These are phyloP conservation scores for Penicillium cataractarum DNA, from an alignment of 495 filamentous ascomycete species.

Conservation along the genomic window DNA sequence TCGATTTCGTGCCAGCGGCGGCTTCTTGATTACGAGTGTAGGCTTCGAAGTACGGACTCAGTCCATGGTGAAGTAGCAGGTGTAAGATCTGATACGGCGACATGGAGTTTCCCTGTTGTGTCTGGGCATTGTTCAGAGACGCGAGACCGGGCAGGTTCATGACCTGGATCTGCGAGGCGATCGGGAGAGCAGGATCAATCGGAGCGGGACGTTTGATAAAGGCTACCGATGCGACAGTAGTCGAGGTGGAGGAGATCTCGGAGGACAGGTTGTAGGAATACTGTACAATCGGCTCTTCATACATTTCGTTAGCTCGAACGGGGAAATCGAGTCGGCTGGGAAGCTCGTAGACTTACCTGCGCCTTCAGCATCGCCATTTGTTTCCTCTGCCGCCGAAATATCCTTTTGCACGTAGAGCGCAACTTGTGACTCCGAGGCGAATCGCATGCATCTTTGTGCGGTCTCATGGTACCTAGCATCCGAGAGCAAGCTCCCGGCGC, in stretches of 20 bases:
- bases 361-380: constrained; percentile 53
- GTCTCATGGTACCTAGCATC: constrained; percentile 71
- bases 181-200: constrained; percentile 76
- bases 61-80: constrained; percentile 80
- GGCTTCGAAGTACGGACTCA: constrained; percentile 95
- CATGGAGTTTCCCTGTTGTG: constrained; percentile 67
- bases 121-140: constrained; percentile 60
- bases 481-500: constrained; percentile 80
- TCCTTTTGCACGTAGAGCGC: constrained; percentile 92
- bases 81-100: constrained; percentile 93
- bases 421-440: constrained; percentile 82
- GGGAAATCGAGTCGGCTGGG: background rate
- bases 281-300: constrained; percentile 35
- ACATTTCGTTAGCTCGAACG: constrained; percentile 11
- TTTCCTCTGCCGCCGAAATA: constrained; percentile 56
- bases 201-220: constrained; percentile 87
- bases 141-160: constrained; percentile 85
- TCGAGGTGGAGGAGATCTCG: constrained; percentile 77
- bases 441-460: constrained; percentile 82
- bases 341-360: constrained; percentile 36
- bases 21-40: constrained; percentile 83
- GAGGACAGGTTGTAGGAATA: constrained; percentile 79
- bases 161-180: constrained; percentile 85
- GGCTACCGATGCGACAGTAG: constrained; percentile 80
- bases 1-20: constrained; percentile 62